phyloP scores from a whole-genome alignment of 176 grass and related monocot species.

The Juncus effusus region DNA sequence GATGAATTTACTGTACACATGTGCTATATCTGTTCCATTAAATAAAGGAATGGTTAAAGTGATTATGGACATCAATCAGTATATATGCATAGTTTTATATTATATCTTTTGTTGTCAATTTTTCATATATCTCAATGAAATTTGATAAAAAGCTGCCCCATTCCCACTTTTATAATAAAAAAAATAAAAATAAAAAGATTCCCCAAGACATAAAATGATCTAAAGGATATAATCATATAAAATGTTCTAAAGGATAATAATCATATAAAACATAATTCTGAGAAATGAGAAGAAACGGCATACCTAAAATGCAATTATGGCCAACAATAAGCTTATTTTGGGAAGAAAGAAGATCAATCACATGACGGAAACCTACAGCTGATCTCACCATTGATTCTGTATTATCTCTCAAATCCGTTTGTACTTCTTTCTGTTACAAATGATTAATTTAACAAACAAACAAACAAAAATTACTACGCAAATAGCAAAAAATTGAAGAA shows the following conservation, averaged over 20 bases:
- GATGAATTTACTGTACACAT: constrained; percentile 85
- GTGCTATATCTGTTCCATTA: constrained; percentile 67
- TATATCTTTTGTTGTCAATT: background rate
- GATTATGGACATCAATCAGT: background rate
- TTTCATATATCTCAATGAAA: background rate
- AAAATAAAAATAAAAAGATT: no score
- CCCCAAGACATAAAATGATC: no score
- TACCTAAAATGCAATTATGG: constrained; percentile 93
- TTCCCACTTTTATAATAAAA: no score
- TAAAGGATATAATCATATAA: no score
- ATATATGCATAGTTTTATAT: no score
- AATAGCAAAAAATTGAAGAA: constrained; percentile 11
- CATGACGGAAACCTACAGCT: constrained; percentile 79
- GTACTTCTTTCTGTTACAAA: constrained; percentile 59
- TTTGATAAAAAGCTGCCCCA: no score
- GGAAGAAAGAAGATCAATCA: constrained; percentile 90
- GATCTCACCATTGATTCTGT: constrained; percentile 50
- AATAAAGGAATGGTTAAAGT: constrained; percentile 27
- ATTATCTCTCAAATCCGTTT: constrained; percentile 55
- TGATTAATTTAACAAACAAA: constrained; percentile 10
- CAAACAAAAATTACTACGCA: constrained; percentile 12
- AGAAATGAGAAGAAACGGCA: constrained; percentile 9
- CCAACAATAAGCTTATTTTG: constrained; percentile 83
- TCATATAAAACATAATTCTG: no score
- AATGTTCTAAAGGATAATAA: no score